Conservation (phyloP, 805 yeast genomes). For the Schizosaccharomyces octosporus region DNA sequence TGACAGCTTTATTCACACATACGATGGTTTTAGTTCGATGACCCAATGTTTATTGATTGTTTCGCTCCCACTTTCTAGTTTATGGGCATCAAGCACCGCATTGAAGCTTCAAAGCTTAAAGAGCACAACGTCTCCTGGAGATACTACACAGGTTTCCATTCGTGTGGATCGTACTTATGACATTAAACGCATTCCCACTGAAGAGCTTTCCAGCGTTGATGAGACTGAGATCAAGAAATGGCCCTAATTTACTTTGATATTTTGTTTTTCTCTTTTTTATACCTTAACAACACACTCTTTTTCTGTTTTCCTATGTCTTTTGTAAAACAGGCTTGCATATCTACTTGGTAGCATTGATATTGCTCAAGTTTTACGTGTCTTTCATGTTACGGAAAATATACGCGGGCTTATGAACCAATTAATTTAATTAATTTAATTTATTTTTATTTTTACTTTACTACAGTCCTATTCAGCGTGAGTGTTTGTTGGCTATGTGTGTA, state of each 20-base stretch:
- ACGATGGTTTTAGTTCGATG: constrained; percentile 24
- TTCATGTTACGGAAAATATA: too few species aligned
- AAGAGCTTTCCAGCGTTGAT: neutral
- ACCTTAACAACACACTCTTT: neutral
- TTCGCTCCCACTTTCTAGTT: constrained; percentile 57
- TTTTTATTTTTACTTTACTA: too few species aligned
- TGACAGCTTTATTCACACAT: constrained; percentile 13
- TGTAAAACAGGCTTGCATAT: neutral
- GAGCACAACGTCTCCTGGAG: neutral
- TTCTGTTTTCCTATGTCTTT: neutral
- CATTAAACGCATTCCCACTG: neutral
- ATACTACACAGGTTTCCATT: neutral
- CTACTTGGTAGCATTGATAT: too few species aligned
- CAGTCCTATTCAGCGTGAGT: too few species aligned
- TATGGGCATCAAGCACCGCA: constrained; percentile 39
- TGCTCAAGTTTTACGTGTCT: too few species aligned
- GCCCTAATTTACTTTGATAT: neutral
- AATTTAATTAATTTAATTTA: too few species aligned
- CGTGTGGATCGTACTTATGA: neutral
- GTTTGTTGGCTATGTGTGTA: too few species aligned
- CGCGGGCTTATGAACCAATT: too few species aligned
- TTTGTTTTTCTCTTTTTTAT: neutral
- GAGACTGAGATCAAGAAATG: neutral
- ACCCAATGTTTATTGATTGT: constrained; percentile 39
- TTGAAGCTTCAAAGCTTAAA: neutral